Conservation (phyloP, 352 stramenopile genomes). For the Globisporangium camurandrum region DNA sequence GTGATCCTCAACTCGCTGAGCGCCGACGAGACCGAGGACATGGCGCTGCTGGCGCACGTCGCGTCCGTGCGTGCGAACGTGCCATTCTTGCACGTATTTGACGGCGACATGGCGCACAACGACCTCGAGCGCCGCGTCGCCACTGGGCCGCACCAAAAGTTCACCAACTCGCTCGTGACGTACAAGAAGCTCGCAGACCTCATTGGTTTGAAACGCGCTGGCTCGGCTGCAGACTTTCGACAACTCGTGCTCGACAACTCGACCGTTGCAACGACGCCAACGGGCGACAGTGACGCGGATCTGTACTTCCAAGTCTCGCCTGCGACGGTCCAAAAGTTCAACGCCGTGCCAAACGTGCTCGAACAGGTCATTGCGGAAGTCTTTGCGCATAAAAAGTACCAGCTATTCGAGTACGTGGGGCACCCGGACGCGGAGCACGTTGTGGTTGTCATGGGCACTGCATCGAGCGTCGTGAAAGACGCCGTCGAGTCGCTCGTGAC, state of each 20-base stretch:
- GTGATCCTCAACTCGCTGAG: conserved; percentile 86
- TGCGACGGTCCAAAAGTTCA: conserved; percentile 80
- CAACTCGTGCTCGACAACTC: conserved; percentile 56
- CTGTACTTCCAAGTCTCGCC: conserved; percentile 91
- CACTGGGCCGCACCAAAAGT: conserved; percentile 34
- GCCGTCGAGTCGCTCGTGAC: conserved; percentile 78
- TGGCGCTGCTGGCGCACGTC: conserved; percentile 87
- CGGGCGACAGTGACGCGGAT: conserved; percentile 60
- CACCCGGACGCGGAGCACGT: conserved; percentile 79
- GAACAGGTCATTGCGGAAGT: conserved; percentile 80
- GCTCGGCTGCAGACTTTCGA: conserved; percentile 43
- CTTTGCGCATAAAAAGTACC: conserved; percentile 74
- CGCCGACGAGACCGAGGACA: conserved; percentile 87
- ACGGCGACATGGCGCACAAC: conserved; percentile 88
- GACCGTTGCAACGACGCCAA: conserved; percentile 20
- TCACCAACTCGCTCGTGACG: conserved; percentile 50
- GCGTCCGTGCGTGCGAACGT: conserved; percentile 85
- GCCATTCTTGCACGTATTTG: conserved; percentile 92
- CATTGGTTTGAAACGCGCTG: conserved; percentile 44
- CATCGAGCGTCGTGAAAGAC: conserved; percentile 83
- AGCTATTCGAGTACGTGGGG: conserved; percentile 89
- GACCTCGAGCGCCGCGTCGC: conserved; percentile 48
- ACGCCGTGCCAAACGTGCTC: conserved; percentile 51
- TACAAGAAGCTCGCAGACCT: conserved; percentile 66
- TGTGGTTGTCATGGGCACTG: conserved; percentile 88